Conservation (phyloP, 495 filamentous ascomycete species). For the Polyplosphaeria fusca region DNA sequence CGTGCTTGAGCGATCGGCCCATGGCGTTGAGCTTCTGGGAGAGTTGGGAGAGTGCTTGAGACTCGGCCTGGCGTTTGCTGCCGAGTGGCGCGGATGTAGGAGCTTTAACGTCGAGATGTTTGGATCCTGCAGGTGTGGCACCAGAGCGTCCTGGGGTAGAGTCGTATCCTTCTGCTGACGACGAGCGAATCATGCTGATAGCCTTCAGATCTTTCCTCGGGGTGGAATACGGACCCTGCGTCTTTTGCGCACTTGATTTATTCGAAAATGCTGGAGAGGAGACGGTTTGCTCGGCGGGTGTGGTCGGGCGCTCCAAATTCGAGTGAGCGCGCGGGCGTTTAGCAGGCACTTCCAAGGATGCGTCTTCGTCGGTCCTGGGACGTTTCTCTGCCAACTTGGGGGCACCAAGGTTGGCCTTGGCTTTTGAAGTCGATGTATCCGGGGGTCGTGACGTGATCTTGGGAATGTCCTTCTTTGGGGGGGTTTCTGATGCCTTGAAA, state of each 20-base stretch:
- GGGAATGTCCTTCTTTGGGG: constrained; percentile 11
- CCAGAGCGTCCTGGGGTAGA: constrained; percentile 25
- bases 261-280: constrained; percentile 32
- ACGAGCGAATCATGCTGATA: constrained; percentile 25
- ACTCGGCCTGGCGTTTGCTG: constrained; percentile 14
- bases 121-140: constrained; percentile 18
- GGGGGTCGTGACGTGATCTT: constrained; percentile 16
- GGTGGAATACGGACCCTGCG: constrained; percentile 14
- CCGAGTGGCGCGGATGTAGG: constrained; percentile 29
- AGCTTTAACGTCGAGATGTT: constrained; percentile 13
- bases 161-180: constrained; percentile 23
- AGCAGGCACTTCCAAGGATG: constrained; percentile 3
- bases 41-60: constrained; percentile 1
- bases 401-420: neutral
- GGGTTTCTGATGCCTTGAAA: constrained; percentile 1
- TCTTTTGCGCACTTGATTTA: constrained; percentile 32
- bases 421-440: constrained; percentile 1
- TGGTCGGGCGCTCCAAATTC: constrained; percentile 14
- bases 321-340: constrained; percentile 29
- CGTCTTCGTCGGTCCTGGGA: constrained; percentile 24
- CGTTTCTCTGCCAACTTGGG: constrained; percentile 26
- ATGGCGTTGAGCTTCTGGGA: constrained; percentile 22
- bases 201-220: constrained; percentile 30
- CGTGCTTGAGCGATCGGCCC: constrained; percentile 30
- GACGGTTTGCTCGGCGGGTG: constrained; percentile 21